These are phyloP conservation scores for Cyclotella choctawhatcheeana DNA, from an alignment of 108 stramenopile species.

Conservation along the genomic window DNA sequence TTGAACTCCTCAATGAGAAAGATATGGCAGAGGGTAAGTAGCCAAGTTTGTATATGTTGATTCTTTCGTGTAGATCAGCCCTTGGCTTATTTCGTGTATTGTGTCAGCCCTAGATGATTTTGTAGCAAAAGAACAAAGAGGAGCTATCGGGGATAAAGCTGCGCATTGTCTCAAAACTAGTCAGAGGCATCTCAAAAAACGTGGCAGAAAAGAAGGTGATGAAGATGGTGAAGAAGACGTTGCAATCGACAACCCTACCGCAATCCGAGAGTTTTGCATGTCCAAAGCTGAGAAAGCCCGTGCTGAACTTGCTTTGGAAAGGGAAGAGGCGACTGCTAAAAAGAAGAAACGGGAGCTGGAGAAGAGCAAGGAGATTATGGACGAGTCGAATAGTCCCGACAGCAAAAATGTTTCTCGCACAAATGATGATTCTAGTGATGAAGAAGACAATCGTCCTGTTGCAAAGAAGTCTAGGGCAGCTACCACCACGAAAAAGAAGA, in stretches of 20 bases:
- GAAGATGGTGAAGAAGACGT: slow-evolving; percentile 15
- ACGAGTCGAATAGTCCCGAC: slow-evolving; percentile 18
- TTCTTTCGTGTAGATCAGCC: neutral
- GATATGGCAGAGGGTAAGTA: slow-evolving; percentile 42
- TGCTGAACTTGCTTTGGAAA: slow-evolving; percentile 31
- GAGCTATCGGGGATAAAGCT: slow-evolving; percentile 69
- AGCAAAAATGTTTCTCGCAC: neutral
- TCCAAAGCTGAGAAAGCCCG: slow-evolving; percentile 33
- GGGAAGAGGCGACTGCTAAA: slow-evolving; percentile 26
- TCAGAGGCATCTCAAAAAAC: slow-evolving; percentile 59
- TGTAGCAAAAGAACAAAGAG: slow-evolving; percentile 74
- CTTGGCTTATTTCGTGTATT: slow-evolving; percentile 26
- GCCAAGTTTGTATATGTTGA: neutral
- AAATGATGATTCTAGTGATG: slow-evolving; percentile 29
- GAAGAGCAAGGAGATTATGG: neutral
- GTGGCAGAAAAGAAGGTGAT: slow-evolving; percentile 31
- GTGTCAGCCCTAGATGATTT: slow-evolving; percentile 85
- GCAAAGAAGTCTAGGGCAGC: slow-evolving; percentile 19
- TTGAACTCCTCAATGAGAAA: slow-evolving; percentile 77
- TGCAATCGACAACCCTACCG: slow-evolving; percentile 32
- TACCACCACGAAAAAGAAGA: slow-evolving; percentile 23
- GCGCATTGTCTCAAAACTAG: slow-evolving; percentile 55
- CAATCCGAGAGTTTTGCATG: slow-evolving; percentile 38
- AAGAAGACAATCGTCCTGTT: slow-evolving; percentile 16
- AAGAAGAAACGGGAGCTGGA: slow-evolving; percentile 28